A percentile compares a stretch with the other conserved stretches of the same genome.
Conservation (phyloP, 2,329 filamentous ascomycete genomes). For the Aureobasidium sp. region DNA sequence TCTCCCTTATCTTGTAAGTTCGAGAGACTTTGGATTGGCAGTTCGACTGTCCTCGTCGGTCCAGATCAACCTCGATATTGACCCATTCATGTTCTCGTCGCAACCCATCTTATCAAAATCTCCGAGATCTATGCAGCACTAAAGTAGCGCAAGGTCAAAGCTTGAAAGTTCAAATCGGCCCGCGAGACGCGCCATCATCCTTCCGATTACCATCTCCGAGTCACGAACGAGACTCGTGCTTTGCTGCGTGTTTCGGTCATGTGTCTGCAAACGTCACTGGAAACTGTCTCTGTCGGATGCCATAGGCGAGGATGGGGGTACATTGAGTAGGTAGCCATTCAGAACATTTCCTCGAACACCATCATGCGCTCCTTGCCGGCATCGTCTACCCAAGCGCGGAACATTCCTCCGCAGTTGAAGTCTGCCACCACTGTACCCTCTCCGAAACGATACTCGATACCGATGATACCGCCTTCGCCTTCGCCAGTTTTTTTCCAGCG, state of each 20-base stretch:
- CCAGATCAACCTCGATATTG: background rate
- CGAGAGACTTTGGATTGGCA: background rate
- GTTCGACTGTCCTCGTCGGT: background rate
- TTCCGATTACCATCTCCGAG: background rate
- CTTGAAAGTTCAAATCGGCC: background rate
- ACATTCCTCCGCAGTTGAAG: constrained; percentile 85
- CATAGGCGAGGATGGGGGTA: no score
- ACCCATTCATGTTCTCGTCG: background rate
- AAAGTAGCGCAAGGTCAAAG: background rate
- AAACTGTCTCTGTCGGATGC: background rate
- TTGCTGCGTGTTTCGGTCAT: background rate
- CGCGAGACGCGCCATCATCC: background rate
- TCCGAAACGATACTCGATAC: constrained; percentile 55
- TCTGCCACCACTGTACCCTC: constrained; percentile 60
- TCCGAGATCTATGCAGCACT: constrained; percentile 8
- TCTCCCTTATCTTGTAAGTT: no score
- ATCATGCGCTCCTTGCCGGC: constrained; percentile 51
- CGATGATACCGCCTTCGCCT: constrained; percentile 80
- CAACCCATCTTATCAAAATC: constrained; percentile 7
- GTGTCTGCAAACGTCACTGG: background rate
- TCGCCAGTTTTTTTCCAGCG: constrained; percentile 69
- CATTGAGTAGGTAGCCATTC: background rate
- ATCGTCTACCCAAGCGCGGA: constrained; percentile 67
- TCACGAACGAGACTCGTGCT: constrained; percentile 5
- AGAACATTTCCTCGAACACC: constrained; percentile 46